A percentile compares a stretch with the other conserved stretches of the same genome.
Evolutionary conservation across 2,329 filamentous ascomycete genomes (phyloP).

Genomic region (Paracorniculantispora psalliotae): DNA sequence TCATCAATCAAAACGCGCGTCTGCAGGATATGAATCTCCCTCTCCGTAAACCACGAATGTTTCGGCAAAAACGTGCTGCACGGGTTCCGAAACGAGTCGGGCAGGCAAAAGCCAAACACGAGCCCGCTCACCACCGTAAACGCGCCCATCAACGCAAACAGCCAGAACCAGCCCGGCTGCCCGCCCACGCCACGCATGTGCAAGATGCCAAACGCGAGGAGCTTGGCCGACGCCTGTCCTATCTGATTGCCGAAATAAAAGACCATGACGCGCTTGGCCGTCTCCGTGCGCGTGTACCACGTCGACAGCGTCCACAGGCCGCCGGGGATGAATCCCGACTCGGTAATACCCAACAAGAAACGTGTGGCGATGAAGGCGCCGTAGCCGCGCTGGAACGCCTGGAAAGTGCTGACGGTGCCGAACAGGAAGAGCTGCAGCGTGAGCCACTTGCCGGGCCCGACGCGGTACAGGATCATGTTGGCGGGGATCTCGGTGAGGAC

Average conservation of each 20-base stretch:
- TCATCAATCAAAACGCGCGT: constrained; percentile 38
- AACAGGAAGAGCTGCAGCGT: constrained; percentile 49
- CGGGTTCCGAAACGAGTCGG: constrained; percentile 41
- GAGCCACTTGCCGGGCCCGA: constrained; percentile 40
- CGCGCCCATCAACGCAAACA: constrained; percentile 48
- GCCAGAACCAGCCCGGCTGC: constrained; percentile 52
- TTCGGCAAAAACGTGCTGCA: constrained; percentile 36
- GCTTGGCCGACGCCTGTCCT: constrained; percentile 33
- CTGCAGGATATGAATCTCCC: constrained; percentile 38
- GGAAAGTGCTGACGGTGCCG: constrained; percentile 49
- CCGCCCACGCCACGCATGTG: constrained; percentile 44
- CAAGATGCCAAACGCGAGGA: constrained; percentile 43
- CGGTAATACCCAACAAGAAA: constrained; percentile 47
- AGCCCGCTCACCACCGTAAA: constrained; percentile 44
- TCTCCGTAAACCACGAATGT: constrained; percentile 30
- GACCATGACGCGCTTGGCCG: constrained; percentile 46
- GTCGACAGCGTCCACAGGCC: constrained; percentile 46
- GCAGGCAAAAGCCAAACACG: constrained; percentile 38
- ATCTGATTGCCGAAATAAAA: constrained; percentile 54
- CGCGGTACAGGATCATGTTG: constrained; percentile 31
- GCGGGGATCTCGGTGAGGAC: constrained; percentile 37
- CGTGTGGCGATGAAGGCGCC: constrained; percentile 44
- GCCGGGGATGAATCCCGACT: constrained; percentile 53
- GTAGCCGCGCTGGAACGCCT: constrained; percentile 46
- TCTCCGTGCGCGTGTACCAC: constrained; percentile 51